A percentile compares a stretch with the other conserved stretches of the same genome.
These are phyloP conservation scores for Wilcoxina mikolae DNA, from an alignment of 495 filamentous ascomycete genomes.

Conservation along the genomic window DNA sequence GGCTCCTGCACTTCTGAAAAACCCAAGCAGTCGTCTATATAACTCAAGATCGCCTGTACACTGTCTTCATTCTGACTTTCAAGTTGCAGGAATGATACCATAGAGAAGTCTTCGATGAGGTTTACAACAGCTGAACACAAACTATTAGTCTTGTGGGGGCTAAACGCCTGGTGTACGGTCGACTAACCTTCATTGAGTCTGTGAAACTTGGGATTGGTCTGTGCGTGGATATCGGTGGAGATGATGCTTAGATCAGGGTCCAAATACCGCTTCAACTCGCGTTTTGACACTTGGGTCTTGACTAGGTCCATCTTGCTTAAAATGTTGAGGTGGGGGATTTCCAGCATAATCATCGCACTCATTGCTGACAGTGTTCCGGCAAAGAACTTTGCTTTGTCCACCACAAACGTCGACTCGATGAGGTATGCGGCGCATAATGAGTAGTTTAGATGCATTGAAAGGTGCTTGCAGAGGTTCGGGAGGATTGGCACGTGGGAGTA, in stretches of 20 bases:
- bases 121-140: conserved; percentile 52
- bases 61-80: conserved; percentile 90
- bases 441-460: conserved; percentile 68
- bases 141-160: not conserved
- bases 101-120: conserved; percentile 90
- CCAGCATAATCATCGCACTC: conserved; percentile 97
- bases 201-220: conserved; percentile 29
- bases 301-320: conserved; percentile 95
- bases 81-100: conserved; percentile 86
- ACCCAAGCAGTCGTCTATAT: conserved; percentile 93
- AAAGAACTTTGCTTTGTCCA: conserved; percentile 94
- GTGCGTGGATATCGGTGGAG: conserved; percentile 23
- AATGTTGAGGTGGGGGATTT: conserved; percentile 88
- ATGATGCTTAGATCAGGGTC: conserved; percentile 56
- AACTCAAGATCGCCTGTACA: conserved; percentile 76
- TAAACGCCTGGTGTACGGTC: not conserved
- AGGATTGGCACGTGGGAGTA: conserved; percentile 94
- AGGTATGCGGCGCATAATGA: conserved; percentile 90
- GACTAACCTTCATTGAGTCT: conserved; percentile 25
- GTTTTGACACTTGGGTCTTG: conserved; percentile 62
- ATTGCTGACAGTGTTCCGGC: conserved; percentile 88
- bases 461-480: conserved; percentile 66
- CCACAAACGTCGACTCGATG: conserved; percentile 84
- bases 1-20: conserved; percentile 95
- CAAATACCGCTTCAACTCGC: conserved; percentile 73